Evolutionary conservation across 2,329 filamentous ascomycete genomes (phyloP), one percentile per base, ranked within the genome.

Genomic region (Eurotiales sp.): DNA sequence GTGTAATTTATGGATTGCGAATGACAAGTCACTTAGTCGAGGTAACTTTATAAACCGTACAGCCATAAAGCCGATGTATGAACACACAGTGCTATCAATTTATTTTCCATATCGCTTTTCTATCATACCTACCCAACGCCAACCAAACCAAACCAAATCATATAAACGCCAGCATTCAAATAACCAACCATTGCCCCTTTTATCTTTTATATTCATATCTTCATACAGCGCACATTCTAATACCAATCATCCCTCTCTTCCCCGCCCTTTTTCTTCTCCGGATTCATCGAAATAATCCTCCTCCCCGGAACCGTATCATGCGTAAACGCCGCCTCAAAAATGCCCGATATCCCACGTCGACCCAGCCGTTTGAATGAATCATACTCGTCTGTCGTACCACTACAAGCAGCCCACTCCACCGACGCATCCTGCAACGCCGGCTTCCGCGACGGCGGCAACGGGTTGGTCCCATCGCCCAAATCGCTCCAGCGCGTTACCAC

Each of bases 401-500:
- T 80, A 30, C 77, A 71, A n/a, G 80, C 77, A 10, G 74, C 75
- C 77, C 82, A 84, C 55, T 82, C 78, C 3, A 67, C 67, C n/a
- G 68, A 73, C 10, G 67, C 67, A n/a, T n/a, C n/a, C n/a, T n/a
- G n/a, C n/a, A n/a, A n/a, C n/a, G n/a, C n/a, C n/a, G n/a, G n/a
- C n/a, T n/a, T 78, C 8, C 69, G 72, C 2, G 65, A 72, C 8
- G 34, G 34, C 6, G 34, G 34, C 4, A 37, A 8, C 21, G 34
- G 34, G 21, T 37, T 37, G 8, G 15, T 37, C 1, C 79, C 79
- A 62, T 82, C 73, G 1, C 82, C 82, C 14, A 85, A 61, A 64
- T 85, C 82, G 54, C 75, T 78, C 82, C 82, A 85, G 15, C 82
- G 67, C 7, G 81, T 84, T 4, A 84, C 77, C 4, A 82, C 73